Conservation (phyloP, 345 rosid species). For the Heritiera littoralis region DNA sequence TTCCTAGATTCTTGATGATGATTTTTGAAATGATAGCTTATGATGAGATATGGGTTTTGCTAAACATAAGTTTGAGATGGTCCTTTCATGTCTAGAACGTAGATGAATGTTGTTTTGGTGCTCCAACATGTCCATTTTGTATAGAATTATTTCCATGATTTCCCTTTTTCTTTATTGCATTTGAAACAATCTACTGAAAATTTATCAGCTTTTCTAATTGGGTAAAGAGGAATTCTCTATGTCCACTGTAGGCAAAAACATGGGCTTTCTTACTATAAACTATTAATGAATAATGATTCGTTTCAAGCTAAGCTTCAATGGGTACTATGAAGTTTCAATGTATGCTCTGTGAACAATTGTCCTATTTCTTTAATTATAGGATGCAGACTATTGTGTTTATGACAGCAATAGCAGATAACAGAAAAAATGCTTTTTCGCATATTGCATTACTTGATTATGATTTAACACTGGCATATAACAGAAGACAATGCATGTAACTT, state of each 20-base stretch:
- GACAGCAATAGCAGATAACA: not conserved
- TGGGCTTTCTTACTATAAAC: not conserved
- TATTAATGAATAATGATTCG: not conserved
- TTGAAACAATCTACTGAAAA: not conserved
- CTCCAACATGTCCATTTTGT: not conserved
- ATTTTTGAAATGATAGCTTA: conserved; percentile 17
- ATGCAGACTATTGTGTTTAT: not conserved
- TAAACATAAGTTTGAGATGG: not conserved
- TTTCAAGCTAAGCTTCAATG: not conserved
- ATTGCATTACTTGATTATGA: not conserved
- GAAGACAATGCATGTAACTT: not conserved
- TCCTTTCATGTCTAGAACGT: not conserved
- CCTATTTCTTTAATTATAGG: conserved; percentile 1
- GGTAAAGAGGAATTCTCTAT: not conserved
- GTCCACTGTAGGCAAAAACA: not conserved
- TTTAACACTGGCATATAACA: not conserved
- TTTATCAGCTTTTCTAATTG: not conserved
- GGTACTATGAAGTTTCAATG: not conserved
- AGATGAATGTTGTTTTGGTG: not conserved
- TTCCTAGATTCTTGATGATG: conserved; percentile 11
- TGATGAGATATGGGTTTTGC: not conserved
- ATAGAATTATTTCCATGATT: not conserved
- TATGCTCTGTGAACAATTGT: not conserved
- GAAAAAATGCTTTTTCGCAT: not conserved
- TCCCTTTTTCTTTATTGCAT: not conserved